These are phyloP conservation scores for Phytophthora citricola DNA, from an alignment of 352 stramenopile species.

Conservation along the genomic window DNA sequence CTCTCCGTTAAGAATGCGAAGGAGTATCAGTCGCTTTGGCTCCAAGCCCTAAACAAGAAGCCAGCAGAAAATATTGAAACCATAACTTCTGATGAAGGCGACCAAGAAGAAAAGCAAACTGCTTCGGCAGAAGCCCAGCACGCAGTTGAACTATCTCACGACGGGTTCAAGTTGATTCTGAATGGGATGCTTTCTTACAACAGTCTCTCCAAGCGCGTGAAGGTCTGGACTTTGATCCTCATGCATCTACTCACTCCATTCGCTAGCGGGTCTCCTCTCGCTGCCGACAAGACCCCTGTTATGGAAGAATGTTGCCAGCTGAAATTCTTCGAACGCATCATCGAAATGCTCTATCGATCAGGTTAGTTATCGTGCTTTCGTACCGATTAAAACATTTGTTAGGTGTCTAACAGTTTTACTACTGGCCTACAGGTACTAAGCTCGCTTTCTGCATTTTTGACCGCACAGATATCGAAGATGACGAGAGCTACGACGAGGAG, in stretches of 20 bases:
- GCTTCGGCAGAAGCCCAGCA: background rate
- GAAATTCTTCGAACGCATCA: slow-evolving; percentile 47
- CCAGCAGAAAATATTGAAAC: background rate
- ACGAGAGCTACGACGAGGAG: slow-evolving; percentile 79
- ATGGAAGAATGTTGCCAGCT: slow-evolving; percentile 39
- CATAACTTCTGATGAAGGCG: background rate
- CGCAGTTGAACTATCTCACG: slow-evolving; percentile 29
- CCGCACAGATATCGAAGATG: slow-evolving; percentile 69
- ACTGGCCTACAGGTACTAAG: slow-evolving; percentile 45
- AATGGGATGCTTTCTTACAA: slow-evolving; percentile 53
- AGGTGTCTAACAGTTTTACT: background rate
- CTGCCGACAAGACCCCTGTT: slow-evolving; percentile 16
- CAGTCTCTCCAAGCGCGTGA: slow-evolving; percentile 61
- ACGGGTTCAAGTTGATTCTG: slow-evolving; percentile 50
- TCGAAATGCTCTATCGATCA: slow-evolving; percentile 48
- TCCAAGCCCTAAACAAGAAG: slow-evolving; percentile 41
- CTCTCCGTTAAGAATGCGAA: slow-evolving; percentile 57
- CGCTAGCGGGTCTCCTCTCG: slow-evolving; percentile 24
- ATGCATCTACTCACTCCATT: slow-evolving; percentile 53
- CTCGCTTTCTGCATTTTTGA: slow-evolving; percentile 78
- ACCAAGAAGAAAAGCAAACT: slow-evolving; percentile 14
- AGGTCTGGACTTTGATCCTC: slow-evolving; percentile 71
- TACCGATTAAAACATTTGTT: background rate
- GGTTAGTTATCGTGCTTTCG: slow-evolving; percentile 25
- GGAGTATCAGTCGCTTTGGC: slow-evolving; percentile 57